Percentiles rank a stretch among this genome's conserved stretches.
Evolutionary conservation across 768 basidiomycete species (phyloP).

Genomic region (Psilocybe sp.): DNA sequence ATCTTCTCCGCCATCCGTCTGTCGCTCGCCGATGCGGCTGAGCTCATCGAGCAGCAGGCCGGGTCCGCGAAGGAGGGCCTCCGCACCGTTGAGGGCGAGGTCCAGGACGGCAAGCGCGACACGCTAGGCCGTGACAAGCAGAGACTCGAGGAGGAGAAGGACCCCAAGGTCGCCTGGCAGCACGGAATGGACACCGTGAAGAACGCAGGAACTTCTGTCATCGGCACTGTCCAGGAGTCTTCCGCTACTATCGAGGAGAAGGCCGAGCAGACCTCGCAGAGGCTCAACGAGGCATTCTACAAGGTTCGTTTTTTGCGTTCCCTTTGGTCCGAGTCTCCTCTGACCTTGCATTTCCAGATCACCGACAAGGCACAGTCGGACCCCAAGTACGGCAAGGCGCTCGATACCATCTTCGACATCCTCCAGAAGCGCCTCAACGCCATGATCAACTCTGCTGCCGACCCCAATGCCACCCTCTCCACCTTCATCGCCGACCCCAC

Average conservation of each 20-base stretch:
- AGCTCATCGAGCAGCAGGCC: slow-evolving; percentile 52
- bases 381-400: slow-evolving; percentile 51
- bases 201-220: slow-evolving; percentile 51
- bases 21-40: slow-evolving; percentile 65
- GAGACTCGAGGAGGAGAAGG: slow-evolving; percentile 45
- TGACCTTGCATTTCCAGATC: slow-evolving; percentile 35
- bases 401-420: slow-evolving; percentile 56
- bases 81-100: slow-evolving; percentile 52
- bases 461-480: slow-evolving; percentile 45
- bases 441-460: slow-evolving; percentile 47
- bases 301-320: slow-evolving; percentile 37
- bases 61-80: slow-evolving; percentile 48
- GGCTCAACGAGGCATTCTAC: slow-evolving; percentile 50
- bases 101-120: slow-evolving; percentile 60
- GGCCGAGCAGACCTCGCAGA: slow-evolving; percentile 37
- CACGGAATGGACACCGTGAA: slow-evolving; percentile 67
- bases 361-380: slow-evolving; percentile 65
- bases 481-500: slow-evolving; percentile 62
- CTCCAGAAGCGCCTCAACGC: slow-evolving; percentile 55
- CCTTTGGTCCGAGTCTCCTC: not conserved
- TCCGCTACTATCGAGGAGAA: slow-evolving; percentile 41
- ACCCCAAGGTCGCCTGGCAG: slow-evolving; percentile 56
- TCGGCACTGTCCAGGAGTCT: slow-evolving; percentile 49
- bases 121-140: slow-evolving; percentile 51
- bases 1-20: slow-evolving; percentile 64